phyloP scores from a whole-genome alignment of 2,329 filamentous ascomycete genomes.

The Nannizzia gypsea region DNA sequence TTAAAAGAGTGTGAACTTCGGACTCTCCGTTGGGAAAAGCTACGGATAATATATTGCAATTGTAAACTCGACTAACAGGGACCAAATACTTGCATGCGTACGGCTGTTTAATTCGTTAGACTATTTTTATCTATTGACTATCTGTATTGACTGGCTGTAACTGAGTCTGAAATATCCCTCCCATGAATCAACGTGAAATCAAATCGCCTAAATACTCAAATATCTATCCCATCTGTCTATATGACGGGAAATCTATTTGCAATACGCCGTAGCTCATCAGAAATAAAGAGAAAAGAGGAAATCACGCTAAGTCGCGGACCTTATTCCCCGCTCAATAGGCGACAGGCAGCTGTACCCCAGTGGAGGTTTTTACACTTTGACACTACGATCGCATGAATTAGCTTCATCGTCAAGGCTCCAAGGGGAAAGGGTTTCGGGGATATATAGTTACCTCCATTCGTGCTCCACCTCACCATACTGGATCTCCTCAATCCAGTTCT shows the following conservation, averaged over 20 bases:
- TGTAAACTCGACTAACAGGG: not conserved
- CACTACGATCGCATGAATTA: slow-evolving; percentile 3
- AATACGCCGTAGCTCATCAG: not conserved
- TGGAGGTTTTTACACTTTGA: slow-evolving; percentile 10
- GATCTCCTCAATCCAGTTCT: slow-evolving; percentile 90
- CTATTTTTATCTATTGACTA: slow-evolving; percentile 1
- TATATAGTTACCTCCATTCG: slow-evolving; percentile 62
- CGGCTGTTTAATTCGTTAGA: not conserved
- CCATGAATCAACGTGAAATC: not conserved
- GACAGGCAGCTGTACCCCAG: not conserved
- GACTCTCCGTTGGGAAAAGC: not conserved
- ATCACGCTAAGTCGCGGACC: not conserved
- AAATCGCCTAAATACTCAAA: not conserved
- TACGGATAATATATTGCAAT: not conserved
- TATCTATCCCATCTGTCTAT: slow-evolving; percentile 1
- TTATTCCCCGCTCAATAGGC: not conserved
- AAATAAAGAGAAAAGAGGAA: not conserved
- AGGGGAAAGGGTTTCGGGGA: not conserved
- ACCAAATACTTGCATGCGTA: not conserved
- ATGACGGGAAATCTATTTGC: not conserved
- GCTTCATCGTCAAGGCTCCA: not conserved
- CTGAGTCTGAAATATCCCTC: slow-evolving; percentile 4
- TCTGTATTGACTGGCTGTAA: not conserved
- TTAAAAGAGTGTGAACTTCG: not conserved
- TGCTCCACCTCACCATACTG: slow-evolving; percentile 93